A percentile compares a stretch with the other conserved stretches of the same genome.
These are phyloP conservation scores for Cicer cuneatum DNA, from an alignment of 306 rosid species.

Conservation along the genomic window DNA sequence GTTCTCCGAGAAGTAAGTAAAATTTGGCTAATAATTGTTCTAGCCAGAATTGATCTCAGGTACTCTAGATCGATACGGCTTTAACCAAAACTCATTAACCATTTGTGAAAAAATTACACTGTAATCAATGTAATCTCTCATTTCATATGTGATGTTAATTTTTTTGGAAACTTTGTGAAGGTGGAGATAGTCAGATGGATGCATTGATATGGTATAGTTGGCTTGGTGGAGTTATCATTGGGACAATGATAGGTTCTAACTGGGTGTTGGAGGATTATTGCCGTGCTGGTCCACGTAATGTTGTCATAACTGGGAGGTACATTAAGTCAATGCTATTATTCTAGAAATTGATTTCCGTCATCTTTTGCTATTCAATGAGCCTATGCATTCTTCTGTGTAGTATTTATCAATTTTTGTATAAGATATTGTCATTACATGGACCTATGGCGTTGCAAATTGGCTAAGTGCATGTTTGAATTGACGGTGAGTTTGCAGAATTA, in stretches of 20 bases:
- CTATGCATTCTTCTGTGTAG: neutral
- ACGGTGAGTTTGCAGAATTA: neutral
- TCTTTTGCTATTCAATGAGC: constrained; percentile 17
- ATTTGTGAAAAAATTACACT: too few species aligned
- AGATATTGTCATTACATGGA: constrained; percentile 28
- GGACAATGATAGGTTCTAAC: constrained; percentile 95
- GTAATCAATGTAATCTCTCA: neutral
- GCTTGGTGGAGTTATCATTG: constrained; percentile 96
- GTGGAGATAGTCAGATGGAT: constrained; percentile 84
- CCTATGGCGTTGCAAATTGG: constrained; percentile 4
- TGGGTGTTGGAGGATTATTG: constrained; percentile 88
- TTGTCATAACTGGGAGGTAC: constrained; percentile 94
- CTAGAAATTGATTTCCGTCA: constrained; percentile 5
- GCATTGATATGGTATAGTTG: constrained; percentile 87
- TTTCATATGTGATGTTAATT: neutral
- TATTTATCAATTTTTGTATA: constrained; percentile 1
- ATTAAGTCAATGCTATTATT: constrained; percentile 12
- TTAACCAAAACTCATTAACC: too few species aligned
- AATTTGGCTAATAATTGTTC: too few species aligned
- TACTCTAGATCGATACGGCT: too few species aligned
- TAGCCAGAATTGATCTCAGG: too few species aligned
- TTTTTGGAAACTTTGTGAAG: constrained; percentile 53
- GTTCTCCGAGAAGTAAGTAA: too few species aligned
- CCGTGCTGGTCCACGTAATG: constrained; percentile 94
- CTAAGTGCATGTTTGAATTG: too few species aligned